Conservation (phyloP, 1,284 basidiomycete genomes). For the Abortiporus biennis region DNA sequence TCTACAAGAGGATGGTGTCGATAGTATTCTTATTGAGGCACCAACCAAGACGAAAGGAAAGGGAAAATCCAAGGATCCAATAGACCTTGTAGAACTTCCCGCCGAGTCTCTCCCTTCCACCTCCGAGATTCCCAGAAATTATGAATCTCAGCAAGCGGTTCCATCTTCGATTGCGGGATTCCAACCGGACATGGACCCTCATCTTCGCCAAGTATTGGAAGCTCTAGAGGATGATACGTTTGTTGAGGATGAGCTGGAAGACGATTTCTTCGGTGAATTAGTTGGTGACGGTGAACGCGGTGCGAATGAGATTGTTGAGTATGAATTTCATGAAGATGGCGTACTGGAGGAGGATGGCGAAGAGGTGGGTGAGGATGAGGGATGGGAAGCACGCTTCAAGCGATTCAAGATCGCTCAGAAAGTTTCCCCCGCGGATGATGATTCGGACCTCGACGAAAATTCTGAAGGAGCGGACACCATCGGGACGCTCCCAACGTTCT, state of each 20-base stretch:
- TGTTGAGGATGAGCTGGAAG: conserved; percentile 69
- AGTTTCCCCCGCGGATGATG: conserved; percentile 29
- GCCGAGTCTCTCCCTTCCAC: conserved; percentile 68
- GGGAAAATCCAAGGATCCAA: conserved; percentile 25
- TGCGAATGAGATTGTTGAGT: conserved; percentile 48
- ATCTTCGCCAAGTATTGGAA: conserved; percentile 89
- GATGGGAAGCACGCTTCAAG: conserved; percentile 76
- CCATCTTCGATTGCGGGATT: conserved; percentile 85
- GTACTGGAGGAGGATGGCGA: conserved; percentile 19
- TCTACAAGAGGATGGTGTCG: conserved; percentile 67
- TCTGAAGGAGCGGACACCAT: conserved; percentile 85
- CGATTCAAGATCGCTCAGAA: conserved; percentile 63
- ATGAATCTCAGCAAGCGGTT: conserved; percentile 69
- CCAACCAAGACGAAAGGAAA: conserved; percentile 38
- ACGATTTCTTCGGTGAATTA: conserved; percentile 71
- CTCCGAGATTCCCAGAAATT: conserved; percentile 68
- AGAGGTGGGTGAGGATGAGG: conserved; percentile 19
- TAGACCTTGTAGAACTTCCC: conserved; percentile 51
- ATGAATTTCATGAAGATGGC: conserved; percentile 68
- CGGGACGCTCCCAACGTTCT: conserved; percentile 59
- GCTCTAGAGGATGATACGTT: conserved; percentile 97
- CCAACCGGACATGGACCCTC: conserved; percentile 95
- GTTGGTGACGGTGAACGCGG: conserved; percentile 69
- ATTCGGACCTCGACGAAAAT: conserved; percentile 38
- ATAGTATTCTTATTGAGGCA: conserved; percentile 72